Base-by-base conservation (phyloP, 2,329 filamentous ascomycete genomes). In the Curvularia sp. region DNA sequence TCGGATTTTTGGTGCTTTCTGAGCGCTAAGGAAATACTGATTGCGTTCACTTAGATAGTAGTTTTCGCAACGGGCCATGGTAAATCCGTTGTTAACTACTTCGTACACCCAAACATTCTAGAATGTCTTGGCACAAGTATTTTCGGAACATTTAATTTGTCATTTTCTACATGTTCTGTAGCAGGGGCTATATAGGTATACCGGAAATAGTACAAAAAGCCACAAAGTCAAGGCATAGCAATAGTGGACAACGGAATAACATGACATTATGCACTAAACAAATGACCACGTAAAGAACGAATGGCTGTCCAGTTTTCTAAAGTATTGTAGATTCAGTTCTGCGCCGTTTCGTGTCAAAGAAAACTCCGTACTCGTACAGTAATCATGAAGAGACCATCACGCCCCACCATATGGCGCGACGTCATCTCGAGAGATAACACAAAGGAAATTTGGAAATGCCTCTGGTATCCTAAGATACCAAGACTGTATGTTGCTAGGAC, bases 201-300 rank as follows among this genome's bases (percentile, higher is more conserved):
- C 31, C 12, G 20, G 18, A 43, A n/a, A 57, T 7, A 41, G 42
- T 12, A 22, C 15, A 35, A 46, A 30, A 3, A 5, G 39, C 18
- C 31, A 35, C 28, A 30, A 53, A 54, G 33, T 44, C 18, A 53
- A 55, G 62, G 49, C 43, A 51, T n/a, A 52, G 58, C 61, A 50
- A 69, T 73, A 70, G 72, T 60, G 73, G 73, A 70, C 72, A 76
- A 75, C 73, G 60, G 71, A 44, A 69, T 68, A 67, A 71, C 67
- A 75, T 75, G 70, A 69, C 63, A 69, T 74, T 72, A 68, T 64
- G 61, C 63, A 62, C 62, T 67, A 69, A 63, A 47, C 24, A 64
- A 69, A 70, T 65, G 64, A 66, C 65, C 66, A 70, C 30, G 55
- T 69, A 72, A 74, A 60, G 72, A 76, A 64, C 60, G 71, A 75